Evolutionary conservation across 2,329 filamentous ascomycete species (phyloP).

Genomic region (Phialophora expanda): DNA sequence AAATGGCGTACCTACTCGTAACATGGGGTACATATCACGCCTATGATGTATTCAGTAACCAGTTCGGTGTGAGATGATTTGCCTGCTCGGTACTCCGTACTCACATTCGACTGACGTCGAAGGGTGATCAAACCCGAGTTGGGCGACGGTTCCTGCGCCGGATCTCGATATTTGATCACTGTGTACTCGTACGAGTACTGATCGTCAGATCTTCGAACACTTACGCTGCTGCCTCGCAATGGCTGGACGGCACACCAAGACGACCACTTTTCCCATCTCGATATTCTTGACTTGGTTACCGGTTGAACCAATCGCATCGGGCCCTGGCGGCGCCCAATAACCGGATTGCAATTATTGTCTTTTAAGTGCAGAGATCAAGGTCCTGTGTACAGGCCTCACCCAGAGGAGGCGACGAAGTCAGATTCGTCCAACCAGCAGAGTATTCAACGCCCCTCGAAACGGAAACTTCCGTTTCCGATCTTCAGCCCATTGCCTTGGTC

Average conservation of each 20-base stretch:
- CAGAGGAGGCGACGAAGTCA: neutral
- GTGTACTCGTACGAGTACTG: neutral
- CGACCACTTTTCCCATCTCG: neutral
- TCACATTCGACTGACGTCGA: neutral
- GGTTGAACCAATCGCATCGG: neutral
- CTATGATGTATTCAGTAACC: neutral
- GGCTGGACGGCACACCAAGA: neutral
- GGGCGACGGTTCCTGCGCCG: neutral
- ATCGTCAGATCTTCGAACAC: constrained; percentile 2
- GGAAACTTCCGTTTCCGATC: neutral
- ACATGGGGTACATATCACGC: neutral
- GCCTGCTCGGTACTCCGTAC: neutral
- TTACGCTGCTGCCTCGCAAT: neutral
- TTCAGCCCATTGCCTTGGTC: neutral
- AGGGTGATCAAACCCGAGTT: neutral
- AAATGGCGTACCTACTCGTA: neutral
- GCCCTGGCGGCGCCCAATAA: neutral
- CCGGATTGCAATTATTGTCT: neutral
- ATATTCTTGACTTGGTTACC: neutral
- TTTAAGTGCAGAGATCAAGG: neutral
- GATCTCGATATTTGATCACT: neutral
- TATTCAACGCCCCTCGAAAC: neutral
- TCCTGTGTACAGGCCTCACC: neutral
- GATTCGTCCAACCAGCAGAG: neutral
- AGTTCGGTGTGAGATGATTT: neutral